Base-by-base conservation (phyloP, 1,139 yeast species). In the Scheffersomyces cryptocercus region DNA sequence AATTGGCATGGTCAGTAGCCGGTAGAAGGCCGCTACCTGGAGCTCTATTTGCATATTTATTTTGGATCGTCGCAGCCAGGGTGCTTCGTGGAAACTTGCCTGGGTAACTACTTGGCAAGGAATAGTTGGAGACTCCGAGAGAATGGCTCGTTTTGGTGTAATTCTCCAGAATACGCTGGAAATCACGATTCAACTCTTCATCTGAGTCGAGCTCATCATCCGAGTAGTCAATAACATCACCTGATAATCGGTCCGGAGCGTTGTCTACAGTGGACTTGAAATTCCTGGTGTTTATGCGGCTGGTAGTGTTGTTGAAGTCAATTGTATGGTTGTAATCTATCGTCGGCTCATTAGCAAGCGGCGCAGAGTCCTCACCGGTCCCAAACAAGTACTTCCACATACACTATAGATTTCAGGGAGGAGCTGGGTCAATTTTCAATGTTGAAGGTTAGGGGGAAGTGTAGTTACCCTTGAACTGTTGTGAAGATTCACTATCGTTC, bases 331-430 rank as follows among this genome's bases (percentile, higher is more conserved):
- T 61, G 49, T 69, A 70, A 48, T 69, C 73, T 11, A 70, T 63
- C 4, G 75, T 70, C 1, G 73, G 73, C 40, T 70, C 74, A 45
- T 70, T 68, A 13, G 56, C 48, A 14, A 68, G 47, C 7, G 65
- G 61, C 8, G 64, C 53, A 9, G 59, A 29, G 20, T 51, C 51
- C 9, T 42, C 50, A 12, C 42, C 40, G 7, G 46, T 36, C 9
- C 50, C 55, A 28, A 54, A 49, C 31, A 52, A 39, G 45, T 50
- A 49, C 26, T 38, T 42, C 14, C 49, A 30, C 53, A 52, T 48
- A 26, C 24, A 12, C 38, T 10, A 35, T 11, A 3, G 12, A 26
- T 11, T 20, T 6, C 26, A 3, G 7, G 8, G 26, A 20, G 8
- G 26, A 20, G 7, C 8, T 20, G 26, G 26, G 8, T 20, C 26